Base-by-base conservation (phyloP, 2,329 filamentous ascomycete species). In the Fusarium setosum region DNA sequence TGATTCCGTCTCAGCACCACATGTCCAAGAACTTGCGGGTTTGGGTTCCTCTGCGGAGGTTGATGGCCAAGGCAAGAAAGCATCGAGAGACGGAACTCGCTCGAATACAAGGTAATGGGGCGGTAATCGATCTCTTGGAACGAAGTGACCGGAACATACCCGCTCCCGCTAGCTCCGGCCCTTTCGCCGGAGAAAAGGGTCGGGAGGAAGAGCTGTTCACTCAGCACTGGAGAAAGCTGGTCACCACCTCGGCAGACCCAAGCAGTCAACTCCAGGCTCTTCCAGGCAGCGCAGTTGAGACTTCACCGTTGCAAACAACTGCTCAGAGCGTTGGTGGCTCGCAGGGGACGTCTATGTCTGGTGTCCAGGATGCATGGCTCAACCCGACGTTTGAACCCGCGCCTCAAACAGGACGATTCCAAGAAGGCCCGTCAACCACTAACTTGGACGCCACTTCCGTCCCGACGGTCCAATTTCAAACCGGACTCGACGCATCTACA, bases 31-130 rank as follows among this genome's bases (percentile, higher is more conserved):
- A 72, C 12, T 24, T 69, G n/a, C 71, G 68, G 10, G 73, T 81
- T 38, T 82, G 81, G 79, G 59, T 82, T 3, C 81, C 81, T 1
- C 61, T 83, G 17, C 73, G 76, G 3, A 76, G 72, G 31, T 66
- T 83, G 9, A 79, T 80, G 74, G 67, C 75, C 1, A 77, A 78
- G 51, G 80, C 78, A 2, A 72, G 74, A 4, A 72, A 61, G 13
- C 78, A 82, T 57, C 77, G 81, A 5, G 71, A 73, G 1, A 57
- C 64, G 0, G 79, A 83, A 68, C 59, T 82, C 3, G 59, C 65
- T 24, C 67, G 76, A 10, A 63, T 83, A 21, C 73, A 73, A 1
- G 49, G 45, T 1, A 70, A 81, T 38, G 18, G 63, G 2, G 45
- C 31, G 0, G 72, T 69, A 1, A 72, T 74, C 3, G 65, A 65